These are phyloP conservation scores for Vitis hybrid DNA, from an alignment of 177 flowering plant species.

Conservation along the genomic window DNA sequence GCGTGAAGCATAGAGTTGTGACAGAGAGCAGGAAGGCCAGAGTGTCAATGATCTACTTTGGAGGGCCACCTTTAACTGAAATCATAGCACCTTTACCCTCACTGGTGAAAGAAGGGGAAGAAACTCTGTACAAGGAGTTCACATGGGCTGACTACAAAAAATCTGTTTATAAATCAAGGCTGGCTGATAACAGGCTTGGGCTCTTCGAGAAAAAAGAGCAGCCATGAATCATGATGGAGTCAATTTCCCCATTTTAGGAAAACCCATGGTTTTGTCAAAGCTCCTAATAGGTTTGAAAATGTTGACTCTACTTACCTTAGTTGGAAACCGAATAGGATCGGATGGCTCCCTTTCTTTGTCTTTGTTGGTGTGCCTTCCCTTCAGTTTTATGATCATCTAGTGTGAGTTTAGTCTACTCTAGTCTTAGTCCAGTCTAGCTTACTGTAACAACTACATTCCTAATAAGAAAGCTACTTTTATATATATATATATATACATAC, in stretches of 20 bases:
- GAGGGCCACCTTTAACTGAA: slow-evolving; percentile 58
- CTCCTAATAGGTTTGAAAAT: slow-evolving; percentile 2
- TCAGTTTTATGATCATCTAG: neutral
- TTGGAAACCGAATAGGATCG: slow-evolving; percentile 21
- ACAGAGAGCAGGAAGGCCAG: slow-evolving; percentile 56
- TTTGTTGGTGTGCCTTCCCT: neutral
- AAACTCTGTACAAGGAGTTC: slow-evolving; percentile 73
- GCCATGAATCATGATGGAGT: neutral
- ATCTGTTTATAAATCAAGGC: slow-evolving; percentile 49
- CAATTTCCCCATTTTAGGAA: slow-evolving; percentile 8
- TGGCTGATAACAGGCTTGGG: slow-evolving; percentile 49
- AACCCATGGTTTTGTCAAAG: slow-evolving; percentile 2
- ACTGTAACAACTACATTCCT: slow-evolving; percentile 14
- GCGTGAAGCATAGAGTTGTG: slow-evolving; percentile 76
- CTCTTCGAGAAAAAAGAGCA: slow-evolving; percentile 25
- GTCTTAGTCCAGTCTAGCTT: too few species aligned
- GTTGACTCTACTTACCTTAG: slow-evolving; percentile 21
- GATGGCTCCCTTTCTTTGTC: neutral
- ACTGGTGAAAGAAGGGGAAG: slow-evolving; percentile 48
- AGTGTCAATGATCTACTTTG: slow-evolving; percentile 77
- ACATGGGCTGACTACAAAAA: slow-evolving; percentile 58
- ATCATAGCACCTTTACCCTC: slow-evolving; percentile 56
- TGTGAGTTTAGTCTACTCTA: neutral
- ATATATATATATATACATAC: too few species aligned
- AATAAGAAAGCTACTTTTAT: slow-evolving; percentile 4